Evolutionary conservation across 2,329 filamentous ascomycete genomes (phyloP), one percentile per base, ranked within the genome.

Genomic region (Microcyclosporella mali): DNA sequence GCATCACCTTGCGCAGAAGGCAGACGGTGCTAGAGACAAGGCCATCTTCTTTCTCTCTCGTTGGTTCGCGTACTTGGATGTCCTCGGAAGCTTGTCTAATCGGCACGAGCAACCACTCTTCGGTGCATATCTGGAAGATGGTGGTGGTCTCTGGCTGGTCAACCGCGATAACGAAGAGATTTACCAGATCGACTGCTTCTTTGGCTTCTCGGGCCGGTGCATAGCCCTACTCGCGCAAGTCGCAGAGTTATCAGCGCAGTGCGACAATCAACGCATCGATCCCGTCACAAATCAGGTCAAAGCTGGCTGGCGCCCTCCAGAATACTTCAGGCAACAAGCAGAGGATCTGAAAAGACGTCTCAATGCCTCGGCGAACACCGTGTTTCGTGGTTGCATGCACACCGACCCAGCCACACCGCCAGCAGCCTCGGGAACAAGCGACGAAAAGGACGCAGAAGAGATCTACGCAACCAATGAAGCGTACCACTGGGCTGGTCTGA

Each of bases 31-130:
- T 12, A 53, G 59, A 8, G 73, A 81, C 56, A 70, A 78, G 57
- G 72, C 85, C 41, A 74, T 81, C 41, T 82, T 83, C 40, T 92
- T 94, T 58, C 73, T 92, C 8, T 82, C 79, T 52, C 79, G 84
- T 45, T 94, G 87, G 87, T 84, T 92, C 51, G 84, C 83, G 1
- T 92, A 92, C 63, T 74, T 94, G 15, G 86, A 92, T 57, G 80
- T 92, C 1, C 69, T 92, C 42, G 87, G 85, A 17, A 81, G 79
- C 32, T 70, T 94, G 18, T 81, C 70, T 41, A 70, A 66, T 49
- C 66, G 66, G 39, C 67, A 67, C 39, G 65, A 69, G 45, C 57
- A 58, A 28, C 69, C 69, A 0, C 56, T 73, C 2, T 63, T 61
- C 33, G 63, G 61, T 14, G 55, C 56, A 30, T 72, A 73, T 51